A percentile compares a stretch with the other conserved stretches of the same genome.
phyloP scores from a whole-genome alignment of 1,284 basidiomycete genomes.

The Coniferiporia weirii region DNA sequence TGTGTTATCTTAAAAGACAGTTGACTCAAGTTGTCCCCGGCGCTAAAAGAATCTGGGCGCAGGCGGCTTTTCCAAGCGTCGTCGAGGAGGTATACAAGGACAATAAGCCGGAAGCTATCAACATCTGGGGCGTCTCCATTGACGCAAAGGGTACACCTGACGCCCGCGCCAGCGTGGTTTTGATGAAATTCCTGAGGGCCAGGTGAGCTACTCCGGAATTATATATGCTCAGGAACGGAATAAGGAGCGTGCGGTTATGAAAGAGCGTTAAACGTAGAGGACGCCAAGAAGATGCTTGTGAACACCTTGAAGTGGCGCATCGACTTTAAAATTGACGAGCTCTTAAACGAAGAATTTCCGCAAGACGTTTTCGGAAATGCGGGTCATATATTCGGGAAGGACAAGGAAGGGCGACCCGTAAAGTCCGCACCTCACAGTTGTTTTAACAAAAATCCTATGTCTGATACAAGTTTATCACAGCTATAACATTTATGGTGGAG shows the following conservation, averaged over 20 bases:
- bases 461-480: constrained; percentile 29
- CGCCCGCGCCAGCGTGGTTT: constrained; percentile 61
- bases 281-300: constrained; percentile 59
- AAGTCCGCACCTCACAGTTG: constrained; percentile 36
- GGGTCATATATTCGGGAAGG: constrained; percentile 59
- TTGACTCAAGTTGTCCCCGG: background rate
- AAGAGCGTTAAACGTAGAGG: constrained; percentile 50
- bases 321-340: constrained; percentile 59
- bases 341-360: constrained; percentile 58
- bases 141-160: constrained; percentile 48
- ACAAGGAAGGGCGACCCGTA: constrained; percentile 63
- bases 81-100: constrained; percentile 29
- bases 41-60: background rate
- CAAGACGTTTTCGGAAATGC: constrained; percentile 59
- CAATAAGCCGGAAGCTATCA: constrained; percentile 45
- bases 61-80: constrained; percentile 11
- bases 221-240: background rate
- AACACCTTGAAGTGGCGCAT: constrained; percentile 68
- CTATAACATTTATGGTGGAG: constrained; percentile 70
- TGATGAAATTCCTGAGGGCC: constrained; percentile 76
- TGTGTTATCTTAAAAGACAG: constrained; percentile 27
- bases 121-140: constrained; percentile 65
- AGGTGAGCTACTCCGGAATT: constrained; percentile 38
- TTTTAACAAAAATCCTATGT: background rate
- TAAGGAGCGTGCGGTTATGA: background rate